A percentile compares a stretch with the other conserved stretches of the same genome.
phyloP scores from a whole-genome alignment of 1,139 yeast species.

The Blastobotrys buckinghamii region DNA sequence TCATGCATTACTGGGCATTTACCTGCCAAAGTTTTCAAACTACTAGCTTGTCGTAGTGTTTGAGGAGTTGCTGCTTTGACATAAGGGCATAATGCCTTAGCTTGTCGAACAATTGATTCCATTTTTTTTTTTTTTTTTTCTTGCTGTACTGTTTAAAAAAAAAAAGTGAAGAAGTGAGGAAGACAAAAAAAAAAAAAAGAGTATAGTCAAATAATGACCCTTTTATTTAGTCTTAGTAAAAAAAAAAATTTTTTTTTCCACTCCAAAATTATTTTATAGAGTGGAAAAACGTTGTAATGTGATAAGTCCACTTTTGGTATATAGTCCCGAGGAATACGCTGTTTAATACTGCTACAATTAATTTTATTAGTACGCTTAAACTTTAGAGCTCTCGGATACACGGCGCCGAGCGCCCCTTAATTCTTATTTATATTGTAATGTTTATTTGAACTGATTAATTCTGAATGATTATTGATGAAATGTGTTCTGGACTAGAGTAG shows the following conservation, averaged over 20 bases:
- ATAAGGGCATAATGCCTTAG: slow-evolving; percentile 81
- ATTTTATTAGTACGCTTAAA: not conserved
- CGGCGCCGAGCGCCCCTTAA: too few species aligned
- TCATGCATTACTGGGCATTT: slow-evolving; percentile 87
- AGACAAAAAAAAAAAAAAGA: not conserved
- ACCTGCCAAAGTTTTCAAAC: slow-evolving; percentile 55
- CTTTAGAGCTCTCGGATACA: too few species aligned
- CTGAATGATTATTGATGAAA: too few species aligned
- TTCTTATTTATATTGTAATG: too few species aligned
- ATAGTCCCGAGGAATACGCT: slow-evolving; percentile 1
- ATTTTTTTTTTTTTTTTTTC: slow-evolving; percentile 33
- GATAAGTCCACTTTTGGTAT: not conserved
- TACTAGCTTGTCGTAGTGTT: slow-evolving; percentile 38
- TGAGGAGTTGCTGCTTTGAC: slow-evolving; percentile 60
- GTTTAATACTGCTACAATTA: not conserved
- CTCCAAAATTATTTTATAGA: too few species aligned
- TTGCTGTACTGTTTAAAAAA: not conserved
- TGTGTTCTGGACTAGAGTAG: too few species aligned
- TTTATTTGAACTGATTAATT: too few species aligned
- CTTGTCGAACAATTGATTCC: slow-evolving; percentile 77
- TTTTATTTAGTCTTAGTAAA: not conserved
- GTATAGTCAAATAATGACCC: not conserved
- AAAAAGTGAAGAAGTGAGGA: not conserved
- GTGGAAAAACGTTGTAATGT: too few species aligned
- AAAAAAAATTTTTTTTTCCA: not conserved